A percentile compares a stretch with the other conserved stretches of the same genome.
These are phyloP conservation scores for Pleurostoma richardsiae DNA, from an alignment of 2,329 filamentous ascomycete genomes.

Conservation along the genomic window DNA sequence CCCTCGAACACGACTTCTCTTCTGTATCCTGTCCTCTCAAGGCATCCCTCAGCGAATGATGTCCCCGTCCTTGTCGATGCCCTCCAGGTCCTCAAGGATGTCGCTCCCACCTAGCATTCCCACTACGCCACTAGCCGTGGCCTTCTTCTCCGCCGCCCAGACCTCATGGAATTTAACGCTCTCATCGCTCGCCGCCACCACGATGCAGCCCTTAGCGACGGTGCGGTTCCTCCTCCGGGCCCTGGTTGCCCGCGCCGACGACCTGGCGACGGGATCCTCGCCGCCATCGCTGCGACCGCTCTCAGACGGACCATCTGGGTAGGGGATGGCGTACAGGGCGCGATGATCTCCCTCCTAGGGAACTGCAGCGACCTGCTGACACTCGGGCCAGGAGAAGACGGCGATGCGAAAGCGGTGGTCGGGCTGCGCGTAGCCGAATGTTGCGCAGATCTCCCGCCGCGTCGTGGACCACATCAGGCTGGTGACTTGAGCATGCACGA, in stretches of 20 bases:
- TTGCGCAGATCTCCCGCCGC: conserved; percentile 82
- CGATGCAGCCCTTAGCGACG: conserved; percentile 73
- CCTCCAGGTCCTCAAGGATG: conserved; percentile 78
- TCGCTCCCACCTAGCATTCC: conserved; percentile 75
- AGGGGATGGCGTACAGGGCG: conserved; percentile 83
- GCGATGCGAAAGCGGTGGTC: conserved; percentile 87
- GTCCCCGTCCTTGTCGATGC: conserved; percentile 69
- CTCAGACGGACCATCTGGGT: conserved; percentile 50
- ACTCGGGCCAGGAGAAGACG: conserved; percentile 92
- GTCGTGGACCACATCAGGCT: conserved; percentile 86
- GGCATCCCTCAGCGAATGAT: conserved; percentile 57
- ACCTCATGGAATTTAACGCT: conserved; percentile 95
- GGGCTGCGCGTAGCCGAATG: conserved; percentile 88
- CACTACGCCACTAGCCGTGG: conserved; percentile 41
- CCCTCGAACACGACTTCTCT: too few relatives aligned
- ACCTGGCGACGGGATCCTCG: conserved; percentile 22
- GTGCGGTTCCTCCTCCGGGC: conserved; percentile 45
- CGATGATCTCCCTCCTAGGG: conserved; percentile 77
- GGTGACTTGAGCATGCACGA: conserved; percentile 90
- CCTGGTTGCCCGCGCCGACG: conserved; percentile 40
- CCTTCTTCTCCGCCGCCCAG: conserved; percentile 64
- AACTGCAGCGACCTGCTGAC: conserved; percentile 77
- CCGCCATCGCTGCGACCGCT: conserved; percentile 16
- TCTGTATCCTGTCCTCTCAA: conserved; percentile 7
- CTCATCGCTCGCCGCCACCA: conserved; percentile 87